Evolutionary conservation across 1,284 basidiomycete species (phyloP).

Genomic region (Moniliella sp.): DNA sequence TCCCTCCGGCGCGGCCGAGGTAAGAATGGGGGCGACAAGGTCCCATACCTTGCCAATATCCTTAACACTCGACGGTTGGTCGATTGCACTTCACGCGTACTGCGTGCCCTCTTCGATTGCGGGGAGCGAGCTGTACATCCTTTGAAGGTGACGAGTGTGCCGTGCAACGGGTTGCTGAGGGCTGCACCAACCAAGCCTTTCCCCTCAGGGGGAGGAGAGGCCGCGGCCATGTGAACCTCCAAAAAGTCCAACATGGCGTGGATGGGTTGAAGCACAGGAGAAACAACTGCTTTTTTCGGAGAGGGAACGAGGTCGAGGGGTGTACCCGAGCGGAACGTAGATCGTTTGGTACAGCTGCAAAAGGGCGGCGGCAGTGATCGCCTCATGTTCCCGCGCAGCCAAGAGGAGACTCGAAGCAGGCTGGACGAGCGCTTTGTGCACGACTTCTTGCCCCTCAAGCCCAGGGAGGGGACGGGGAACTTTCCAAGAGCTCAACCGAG

Average conservation of each 20-base stretch:
- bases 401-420: conserved; percentile 10
- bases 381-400: conserved; percentile 15
- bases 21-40: conserved; percentile 24
- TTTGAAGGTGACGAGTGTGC: conserved; percentile 29
- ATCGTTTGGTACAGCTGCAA: conserved; percentile 13
- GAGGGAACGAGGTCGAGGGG: too few relatives aligned
- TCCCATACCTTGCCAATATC: too few relatives aligned
- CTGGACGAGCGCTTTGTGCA: conserved; percentile 9
- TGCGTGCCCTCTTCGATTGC: conserved; percentile 5
- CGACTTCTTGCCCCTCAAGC: conserved; percentile 4
- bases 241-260: conserved; percentile 21
- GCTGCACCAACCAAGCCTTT: conserved; percentile 17
- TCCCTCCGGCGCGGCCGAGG: conserved; percentile 28
- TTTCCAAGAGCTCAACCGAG: conserved; percentile 11
- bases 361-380: conserved; percentile 12
- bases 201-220: too few relatives aligned
- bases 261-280: conserved; percentile 10
- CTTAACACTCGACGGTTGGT: conserved; percentile 27
- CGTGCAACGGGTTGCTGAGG: conserved; percentile 24
- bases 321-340: too few relatives aligned
- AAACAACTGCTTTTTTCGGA: background rate
- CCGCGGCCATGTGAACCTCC: conserved; percentile 10
- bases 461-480: conserved; percentile 12
- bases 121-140: conserved; percentile 13
- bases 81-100: conserved; percentile 12